Conservation (phyloP, 257 asterid genomes). For the Datura wrightii region DNA sequence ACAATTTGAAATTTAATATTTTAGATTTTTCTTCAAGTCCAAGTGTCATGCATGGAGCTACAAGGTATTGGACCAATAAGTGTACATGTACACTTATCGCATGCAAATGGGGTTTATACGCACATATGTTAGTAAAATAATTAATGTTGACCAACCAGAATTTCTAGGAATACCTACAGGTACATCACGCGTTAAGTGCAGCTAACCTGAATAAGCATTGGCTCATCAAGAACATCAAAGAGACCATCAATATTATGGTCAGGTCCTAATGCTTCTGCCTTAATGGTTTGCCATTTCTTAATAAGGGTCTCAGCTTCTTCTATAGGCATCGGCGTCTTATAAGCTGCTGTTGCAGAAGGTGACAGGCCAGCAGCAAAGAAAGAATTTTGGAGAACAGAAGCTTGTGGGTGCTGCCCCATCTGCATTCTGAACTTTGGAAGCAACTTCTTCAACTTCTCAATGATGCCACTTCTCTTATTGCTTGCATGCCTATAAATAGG, state of each 20-base stretch:
- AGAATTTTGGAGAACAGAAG: constrained; percentile 54
- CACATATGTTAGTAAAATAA: background rate
- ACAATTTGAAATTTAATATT: constrained; percentile 4
- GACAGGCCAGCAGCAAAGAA: constrained; percentile 68
- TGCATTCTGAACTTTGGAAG: constrained; percentile 53
- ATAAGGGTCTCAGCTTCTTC: constrained; percentile 96
- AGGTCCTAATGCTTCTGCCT: constrained; percentile 95
- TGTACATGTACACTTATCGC: constrained; percentile 5
- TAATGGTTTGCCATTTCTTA: constrained; percentile 81
- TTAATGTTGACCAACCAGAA: background rate
- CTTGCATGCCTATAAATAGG: constrained; percentile 41
- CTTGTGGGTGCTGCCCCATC: constrained; percentile 49
- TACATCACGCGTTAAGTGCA: constrained; percentile 34
- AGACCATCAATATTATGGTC: constrained; percentile 69
- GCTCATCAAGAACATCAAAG: constrained; percentile 80
- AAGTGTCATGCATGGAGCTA: background rate
- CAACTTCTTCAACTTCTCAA: constrained; percentile 53
- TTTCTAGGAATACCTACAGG: constrained; percentile 21
- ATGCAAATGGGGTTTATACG: background rate
- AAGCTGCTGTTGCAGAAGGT: constrained; percentile 54
- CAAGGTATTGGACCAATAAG: background rate
- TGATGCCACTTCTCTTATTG: constrained; percentile 49
- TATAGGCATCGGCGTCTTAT: constrained; percentile 71
- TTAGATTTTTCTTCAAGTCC: background rate
- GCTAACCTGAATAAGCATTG: constrained; percentile 92